phyloP scores from a whole-genome alignment of 176 grass and related monocot species.

The Leersia perrieri region DNA sequence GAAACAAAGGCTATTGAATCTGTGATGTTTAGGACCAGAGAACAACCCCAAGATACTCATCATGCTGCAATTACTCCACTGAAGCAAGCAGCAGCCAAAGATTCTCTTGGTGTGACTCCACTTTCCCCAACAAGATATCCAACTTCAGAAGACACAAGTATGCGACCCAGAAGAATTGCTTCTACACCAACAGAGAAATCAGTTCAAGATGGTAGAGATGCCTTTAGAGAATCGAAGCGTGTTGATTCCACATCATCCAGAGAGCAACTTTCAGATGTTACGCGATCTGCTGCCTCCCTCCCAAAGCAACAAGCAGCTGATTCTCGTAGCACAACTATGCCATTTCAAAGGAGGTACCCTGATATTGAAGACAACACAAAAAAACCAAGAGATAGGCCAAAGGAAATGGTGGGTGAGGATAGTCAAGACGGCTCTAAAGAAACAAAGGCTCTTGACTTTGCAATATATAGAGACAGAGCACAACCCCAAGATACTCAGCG shows the following conservation, averaged over 20 bases:
- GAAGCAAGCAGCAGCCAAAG: slow-evolving; percentile 15
- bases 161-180: neutral
- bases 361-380: slow-evolving; percentile 9
- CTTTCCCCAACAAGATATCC: slow-evolving; percentile 17
- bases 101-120: slow-evolving; percentile 1
- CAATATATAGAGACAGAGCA: neutral
- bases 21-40: neutral
- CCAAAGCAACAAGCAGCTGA: slow-evolving; percentile 25
- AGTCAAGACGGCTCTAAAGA: slow-evolving; percentile 22
- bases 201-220: slow-evolving; percentile 20
- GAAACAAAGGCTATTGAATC: neutral
- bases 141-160: slow-evolving; percentile 20
- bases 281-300: neutral
- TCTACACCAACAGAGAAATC: neutral
- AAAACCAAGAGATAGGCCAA: slow-evolving; percentile 1
- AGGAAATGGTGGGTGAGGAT: slow-evolving; percentile 6
- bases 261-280: slow-evolving; percentile 6
- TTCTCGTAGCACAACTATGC: slow-evolving; percentile 1
- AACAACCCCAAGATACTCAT: neutral
- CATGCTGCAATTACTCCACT: slow-evolving; percentile 8
- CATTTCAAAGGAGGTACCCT: slow-evolving; percentile 7
- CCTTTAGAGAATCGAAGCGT: slow-evolving; percentile 1
- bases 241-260: slow-evolving; percentile 19
- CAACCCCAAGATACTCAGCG: slow-evolving; percentile 8
- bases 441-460: neutral